These are phyloP conservation scores for Solanum verrucosum DNA, from an alignment of 257 asterid species.

Conservation along the genomic window DNA sequence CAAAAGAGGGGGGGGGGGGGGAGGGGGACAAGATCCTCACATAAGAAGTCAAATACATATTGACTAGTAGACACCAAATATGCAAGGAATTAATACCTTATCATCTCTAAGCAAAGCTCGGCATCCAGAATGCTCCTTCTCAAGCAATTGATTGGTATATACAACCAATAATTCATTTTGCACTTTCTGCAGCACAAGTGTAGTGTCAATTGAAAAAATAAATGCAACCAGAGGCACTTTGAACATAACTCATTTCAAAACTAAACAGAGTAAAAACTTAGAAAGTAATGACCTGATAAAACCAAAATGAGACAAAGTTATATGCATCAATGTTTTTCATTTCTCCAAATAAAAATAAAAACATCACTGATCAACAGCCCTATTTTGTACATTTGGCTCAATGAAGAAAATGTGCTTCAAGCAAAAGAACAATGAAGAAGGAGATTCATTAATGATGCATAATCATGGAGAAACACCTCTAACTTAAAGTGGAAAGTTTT, in stretches of 20 bases:
- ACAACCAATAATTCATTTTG: constrained; percentile 30
- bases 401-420: not conserved
- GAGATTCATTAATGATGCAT: not conserved
- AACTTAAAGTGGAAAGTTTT: not conserved
- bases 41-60: not conserved
- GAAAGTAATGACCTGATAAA: not conserved
- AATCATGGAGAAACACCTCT: not conserved
- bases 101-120: constrained; percentile 45
- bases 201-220: not conserved
- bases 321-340: constrained; percentile 1
- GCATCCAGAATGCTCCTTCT: constrained; percentile 58
- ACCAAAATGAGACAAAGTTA: not conserved
- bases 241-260: not conserved
- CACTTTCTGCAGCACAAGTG: constrained; percentile 19
- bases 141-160: constrained; percentile 32
- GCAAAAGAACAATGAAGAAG: not conserved
- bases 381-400: not conserved
- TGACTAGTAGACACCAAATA: not conserved
- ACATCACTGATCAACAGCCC: not conserved
- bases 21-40: not conserved
- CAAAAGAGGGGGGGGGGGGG: not conserved
- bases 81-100: constrained; percentile 24
- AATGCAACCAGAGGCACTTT: not conserved
- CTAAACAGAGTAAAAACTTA: not conserved
- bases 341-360: not conserved